Evolutionary conservation across 208 protist species (phyloP), one percentile per base, ranked within the genome.

Genomic region (Leishmania martiniquensis): DNA sequence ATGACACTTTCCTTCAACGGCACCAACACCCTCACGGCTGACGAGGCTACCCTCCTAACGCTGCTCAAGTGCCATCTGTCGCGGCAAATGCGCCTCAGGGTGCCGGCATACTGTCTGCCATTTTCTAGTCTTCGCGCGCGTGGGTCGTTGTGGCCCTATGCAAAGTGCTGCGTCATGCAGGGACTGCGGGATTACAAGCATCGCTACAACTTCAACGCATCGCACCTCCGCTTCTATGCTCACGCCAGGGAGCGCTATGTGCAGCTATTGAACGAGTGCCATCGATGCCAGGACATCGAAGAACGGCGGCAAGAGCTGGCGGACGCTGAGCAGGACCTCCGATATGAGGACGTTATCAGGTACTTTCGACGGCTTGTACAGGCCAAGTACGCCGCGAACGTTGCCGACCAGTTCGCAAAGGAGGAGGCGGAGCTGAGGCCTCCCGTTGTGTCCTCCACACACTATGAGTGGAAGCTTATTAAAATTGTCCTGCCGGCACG

Each of bases 181-280:
- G 72, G 87, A 32, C 57, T 95, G 37, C 88, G 85, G 15, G 88
- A 97, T 62, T 76, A 84, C 70, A 75, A 80, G 39, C 78, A 85
- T 70, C 88, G 91, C 15, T 95, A 89, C 83, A 97, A 97, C 84
- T 91, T 88, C 82, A 97, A 90, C 72, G 77, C 82, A 0, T 92
- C 91, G 25, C 87, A 97, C 65, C 57, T 97, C 6, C 77, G 87
- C 70, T 94, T 94, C 80, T 97, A 88, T 63, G 72, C 85, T 0
- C 70, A 89, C 39, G 85, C 91, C 1, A 88, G 93, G 9, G 72
- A 78, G 25, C 87, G 84, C 42, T 97, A 97, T 86, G 39, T 97
- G 71, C 76, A 78, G 51, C 85, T 97, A 1, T 79, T 97, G 29
- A 85, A 95, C 73, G 83, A 86, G 44, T 93, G 89, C 72, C 90